Conservation (phyloP, 306 rosid genomes). For the Vicia faba region DNA sequence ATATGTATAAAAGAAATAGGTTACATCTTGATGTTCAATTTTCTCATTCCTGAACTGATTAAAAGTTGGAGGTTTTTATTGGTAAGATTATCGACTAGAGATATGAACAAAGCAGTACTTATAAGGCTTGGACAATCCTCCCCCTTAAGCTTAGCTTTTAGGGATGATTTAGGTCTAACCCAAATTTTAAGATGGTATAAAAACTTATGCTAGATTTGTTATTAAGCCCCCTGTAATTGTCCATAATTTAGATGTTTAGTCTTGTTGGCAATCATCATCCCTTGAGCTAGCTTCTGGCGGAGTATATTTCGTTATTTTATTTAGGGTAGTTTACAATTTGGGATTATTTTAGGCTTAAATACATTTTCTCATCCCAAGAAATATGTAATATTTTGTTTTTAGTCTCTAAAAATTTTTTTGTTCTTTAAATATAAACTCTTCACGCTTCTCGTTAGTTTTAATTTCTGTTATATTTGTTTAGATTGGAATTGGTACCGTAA, state of each 20-base stretch:
- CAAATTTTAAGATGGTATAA: background rate
- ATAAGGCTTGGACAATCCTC: background rate
- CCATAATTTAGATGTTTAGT: background rate
- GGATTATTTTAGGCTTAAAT: background rate
- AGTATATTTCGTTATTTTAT: background rate
- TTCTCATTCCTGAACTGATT: slow-evolving; percentile 29
- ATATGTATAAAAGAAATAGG: slow-evolving; percentile 18
- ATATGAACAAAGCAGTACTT: background rate
- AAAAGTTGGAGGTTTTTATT: slow-evolving; percentile 16
- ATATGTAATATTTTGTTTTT: background rate
- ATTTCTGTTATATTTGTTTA: background rate
- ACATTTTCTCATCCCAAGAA: background rate
- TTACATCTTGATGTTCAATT: slow-evolving; percentile 33
- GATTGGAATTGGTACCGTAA: background rate
- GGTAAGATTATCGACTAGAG: background rate
- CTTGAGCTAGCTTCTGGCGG: background rate
- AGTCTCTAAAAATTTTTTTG: background rate
- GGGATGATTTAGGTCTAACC: background rate
- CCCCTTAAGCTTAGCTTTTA: background rate
- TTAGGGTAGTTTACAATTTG: background rate
- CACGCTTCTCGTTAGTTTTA: background rate
- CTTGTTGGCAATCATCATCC: background rate
- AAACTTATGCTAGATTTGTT: background rate
- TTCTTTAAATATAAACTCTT: background rate
- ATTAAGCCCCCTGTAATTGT: background rate